Evolutionary conservation across 179 eudicot species (phyloP).

Genomic region (Pouteria campechiana): DNA sequence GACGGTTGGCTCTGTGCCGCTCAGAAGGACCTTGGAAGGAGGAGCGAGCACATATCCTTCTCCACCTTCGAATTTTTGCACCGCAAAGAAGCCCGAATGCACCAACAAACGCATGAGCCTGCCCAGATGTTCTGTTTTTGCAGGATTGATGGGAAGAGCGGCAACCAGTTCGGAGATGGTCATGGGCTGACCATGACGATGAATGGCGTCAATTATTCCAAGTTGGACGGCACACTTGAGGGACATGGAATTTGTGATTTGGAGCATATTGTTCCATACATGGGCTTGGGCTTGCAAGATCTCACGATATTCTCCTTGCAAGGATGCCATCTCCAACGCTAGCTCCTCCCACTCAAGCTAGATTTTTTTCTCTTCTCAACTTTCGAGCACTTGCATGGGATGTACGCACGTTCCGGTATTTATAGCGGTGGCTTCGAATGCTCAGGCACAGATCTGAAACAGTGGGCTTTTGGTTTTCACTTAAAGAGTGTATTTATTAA

Average conservation of each 20-base stretch:
- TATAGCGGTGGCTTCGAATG: no score
- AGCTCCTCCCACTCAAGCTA: no score
- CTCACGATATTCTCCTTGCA: conserved; percentile 3
- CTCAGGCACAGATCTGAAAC: no score
- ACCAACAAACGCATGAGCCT: conserved; percentile 18
- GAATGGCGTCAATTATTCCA: conserved; percentile 19
- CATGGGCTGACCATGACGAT: conserved; percentile 19
- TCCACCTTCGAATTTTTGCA: not conserved
- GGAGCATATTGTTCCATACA: conserved; percentile 15
- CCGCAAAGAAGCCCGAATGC: conserved; percentile 12
- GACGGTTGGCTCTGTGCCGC: conserved; percentile 2
- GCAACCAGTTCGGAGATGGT: conserved; percentile 8
- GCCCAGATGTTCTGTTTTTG: conserved; percentile 2
- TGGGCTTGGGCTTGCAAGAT: conserved; percentile 24
- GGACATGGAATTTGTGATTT: conserved; percentile 16
- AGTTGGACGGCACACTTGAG: conserved; percentile 21
- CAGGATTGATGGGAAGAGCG: conserved; percentile 11
- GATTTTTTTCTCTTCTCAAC: no score
- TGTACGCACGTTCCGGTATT: no score
- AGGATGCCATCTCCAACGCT: no score
- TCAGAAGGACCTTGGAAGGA: conserved; percentile 6
- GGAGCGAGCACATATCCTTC: conserved; percentile 12
- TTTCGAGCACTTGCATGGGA: no score
- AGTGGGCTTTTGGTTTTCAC: no score
- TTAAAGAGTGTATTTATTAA: no score